These are phyloP conservation scores for Poronia punctata DNA, from an alignment of 495 filamentous ascomycete genomes.

Conservation along the genomic window DNA sequence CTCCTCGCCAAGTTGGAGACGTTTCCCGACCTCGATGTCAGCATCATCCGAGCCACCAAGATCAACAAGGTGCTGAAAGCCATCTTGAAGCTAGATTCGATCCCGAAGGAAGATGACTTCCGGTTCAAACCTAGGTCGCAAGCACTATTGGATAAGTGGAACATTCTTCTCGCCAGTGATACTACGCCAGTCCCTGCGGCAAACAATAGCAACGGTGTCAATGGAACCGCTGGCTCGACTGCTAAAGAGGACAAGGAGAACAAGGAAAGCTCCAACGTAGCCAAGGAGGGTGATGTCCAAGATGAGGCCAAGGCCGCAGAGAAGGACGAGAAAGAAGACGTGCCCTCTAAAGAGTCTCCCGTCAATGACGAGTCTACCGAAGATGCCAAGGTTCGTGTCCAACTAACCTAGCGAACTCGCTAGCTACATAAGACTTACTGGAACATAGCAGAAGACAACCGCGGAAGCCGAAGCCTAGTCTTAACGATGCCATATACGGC, in stretches of 20 bases:
- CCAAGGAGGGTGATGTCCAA: slow-evolving; percentile 39
- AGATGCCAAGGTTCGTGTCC: slow-evolving; percentile 26
- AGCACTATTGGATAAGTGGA: slow-evolving; percentile 72
- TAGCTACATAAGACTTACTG: slow-evolving; percentile 1
- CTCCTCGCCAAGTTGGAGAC: slow-evolving; percentile 74
- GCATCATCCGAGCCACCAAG: slow-evolving; percentile 78
- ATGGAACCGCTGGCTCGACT: slow-evolving; percentile 20
- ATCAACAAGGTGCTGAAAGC: slow-evolving; percentile 92
- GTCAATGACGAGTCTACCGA: slow-evolving; percentile 23
- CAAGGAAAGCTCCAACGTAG: slow-evolving; percentile 49
- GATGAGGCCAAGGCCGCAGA: slow-evolving; percentile 26
- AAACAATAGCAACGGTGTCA: slow-evolving; percentile 40
- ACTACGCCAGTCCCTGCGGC: slow-evolving; percentile 22
- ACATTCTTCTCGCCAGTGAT: slow-evolving; percentile 60
- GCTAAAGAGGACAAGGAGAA: slow-evolving; percentile 48
- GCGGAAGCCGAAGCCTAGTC: background rate
- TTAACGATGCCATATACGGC: too few species aligned
- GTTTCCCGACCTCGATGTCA: slow-evolving; percentile 71
- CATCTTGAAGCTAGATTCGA: slow-evolving; percentile 73
- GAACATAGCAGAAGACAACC: background rate
- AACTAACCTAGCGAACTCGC: slow-evolving; percentile 1
- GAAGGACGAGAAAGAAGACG: slow-evolving; percentile 18
- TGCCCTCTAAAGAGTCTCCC: slow-evolving; percentile 22
- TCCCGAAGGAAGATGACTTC: slow-evolving; percentile 80
- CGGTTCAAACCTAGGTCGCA: slow-evolving; percentile 74